Conservation (phyloP, 2,329 filamentous ascomycete species). For the Cladosporium sp. region DNA sequence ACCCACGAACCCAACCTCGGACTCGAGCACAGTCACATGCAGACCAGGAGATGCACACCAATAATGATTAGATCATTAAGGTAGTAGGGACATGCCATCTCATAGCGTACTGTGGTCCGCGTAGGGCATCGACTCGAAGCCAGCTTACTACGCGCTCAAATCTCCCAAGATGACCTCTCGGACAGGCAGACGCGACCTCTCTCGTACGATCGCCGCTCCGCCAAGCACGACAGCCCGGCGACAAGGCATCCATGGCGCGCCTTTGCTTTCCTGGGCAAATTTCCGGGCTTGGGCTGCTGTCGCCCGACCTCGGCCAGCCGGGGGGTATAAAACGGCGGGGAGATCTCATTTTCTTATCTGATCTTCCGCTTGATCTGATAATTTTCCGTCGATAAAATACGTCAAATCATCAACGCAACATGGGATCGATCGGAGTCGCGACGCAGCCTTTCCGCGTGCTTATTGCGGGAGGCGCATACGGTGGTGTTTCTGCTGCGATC, state of each 20-base stretch:
- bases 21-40: too few species aligned
- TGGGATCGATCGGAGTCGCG: conserved; percentile 1
- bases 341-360: conserved; percentile 2
- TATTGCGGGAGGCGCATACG: conserved; percentile 65
- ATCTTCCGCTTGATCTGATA: conserved; percentile 5
- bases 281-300: conserved; percentile 3
- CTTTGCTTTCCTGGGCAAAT: conserved; percentile 7
- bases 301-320: neutral
- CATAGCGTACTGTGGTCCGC: too few species aligned
- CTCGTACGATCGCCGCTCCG: neutral
- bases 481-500: conserved; percentile 60
- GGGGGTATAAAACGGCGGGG: neutral
- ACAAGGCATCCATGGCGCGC: neutral
- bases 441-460: conserved; percentile 40
- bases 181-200: neutral
- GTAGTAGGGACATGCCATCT: too few species aligned
- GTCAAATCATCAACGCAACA: neutral
- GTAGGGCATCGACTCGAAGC: too few species aligned
- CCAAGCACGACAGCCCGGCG: neutral
- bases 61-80: too few species aligned
- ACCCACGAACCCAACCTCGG: too few species aligned
- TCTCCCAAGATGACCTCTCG: too few species aligned
- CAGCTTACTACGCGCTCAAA: too few species aligned
- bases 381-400: neutral
- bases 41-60: too few species aligned